These are phyloP conservation scores for Nannochloropsis salina DNA, from an alignment of 108 stramenopile genomes.

Conservation along the genomic window DNA sequence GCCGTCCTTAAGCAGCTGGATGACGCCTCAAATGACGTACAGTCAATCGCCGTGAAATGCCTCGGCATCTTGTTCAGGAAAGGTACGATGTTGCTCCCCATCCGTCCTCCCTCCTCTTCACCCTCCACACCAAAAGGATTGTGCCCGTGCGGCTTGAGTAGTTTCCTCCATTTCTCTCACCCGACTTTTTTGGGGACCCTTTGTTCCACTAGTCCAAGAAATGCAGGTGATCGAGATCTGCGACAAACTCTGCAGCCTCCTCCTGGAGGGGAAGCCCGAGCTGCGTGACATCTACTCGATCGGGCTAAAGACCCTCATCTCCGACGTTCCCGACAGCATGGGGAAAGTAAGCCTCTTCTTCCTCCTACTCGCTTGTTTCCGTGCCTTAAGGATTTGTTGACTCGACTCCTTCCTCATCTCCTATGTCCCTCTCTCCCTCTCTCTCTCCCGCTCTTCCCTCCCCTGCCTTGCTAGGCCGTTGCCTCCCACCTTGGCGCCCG, in stretches of 20 bases:
- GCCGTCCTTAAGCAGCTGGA: conserved; percentile 79
- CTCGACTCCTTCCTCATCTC: neutral
- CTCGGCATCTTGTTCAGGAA: conserved; percentile 80
- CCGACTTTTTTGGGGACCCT: neutral
- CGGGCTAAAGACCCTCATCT: conserved; percentile 88
- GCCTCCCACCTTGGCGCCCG: conserved; percentile 63
- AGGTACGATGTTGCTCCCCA: conserved; percentile 25
- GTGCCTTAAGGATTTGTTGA: too few relatives aligned
- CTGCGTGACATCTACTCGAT: conserved; percentile 95
- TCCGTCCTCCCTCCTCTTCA: neutral
- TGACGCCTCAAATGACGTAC: conserved; percentile 90
- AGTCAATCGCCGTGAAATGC: conserved; percentile 93
- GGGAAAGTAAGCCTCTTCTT: conserved; percentile 50
- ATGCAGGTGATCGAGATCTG: conserved; percentile 56
- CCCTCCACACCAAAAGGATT: neutral
- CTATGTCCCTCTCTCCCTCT: neutral
- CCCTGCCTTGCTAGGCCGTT: conserved; percentile 47
- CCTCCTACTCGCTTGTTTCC: neutral
- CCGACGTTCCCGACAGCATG: conserved; percentile 74
- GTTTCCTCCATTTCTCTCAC: neutral
- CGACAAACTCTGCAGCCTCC: conserved; percentile 79
- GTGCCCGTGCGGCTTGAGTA: neutral
- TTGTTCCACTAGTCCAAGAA: neutral
- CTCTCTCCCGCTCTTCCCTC: conserved; percentile 15
- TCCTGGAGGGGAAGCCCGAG: conserved; percentile 85